Evolutionary conservation across 2,329 filamentous ascomycete genomes (phyloP).

Genomic region (Aspergillus quadricinctus): DNA sequence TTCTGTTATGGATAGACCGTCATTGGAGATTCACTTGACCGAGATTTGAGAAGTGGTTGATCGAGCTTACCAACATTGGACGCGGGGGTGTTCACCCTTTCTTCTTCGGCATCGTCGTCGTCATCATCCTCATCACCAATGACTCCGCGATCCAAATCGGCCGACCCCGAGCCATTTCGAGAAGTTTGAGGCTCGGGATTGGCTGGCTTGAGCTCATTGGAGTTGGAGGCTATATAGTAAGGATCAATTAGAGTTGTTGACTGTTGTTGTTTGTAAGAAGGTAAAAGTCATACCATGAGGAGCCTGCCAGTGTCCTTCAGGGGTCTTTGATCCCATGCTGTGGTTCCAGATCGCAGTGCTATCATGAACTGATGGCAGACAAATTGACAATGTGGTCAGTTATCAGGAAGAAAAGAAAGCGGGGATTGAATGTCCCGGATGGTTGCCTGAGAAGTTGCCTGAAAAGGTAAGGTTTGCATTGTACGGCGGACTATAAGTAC

Average conservation of each 20-base stretch:
- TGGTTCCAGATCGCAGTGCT: neutral
- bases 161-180: slow-evolving; percentile 1
- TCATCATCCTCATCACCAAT: slow-evolving; percentile 11
- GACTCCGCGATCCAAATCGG: slow-evolving; percentile 5
- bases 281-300: slow-evolving; percentile 2
- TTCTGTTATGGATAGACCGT: neutral
- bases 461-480: neutral
- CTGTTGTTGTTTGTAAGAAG: neutral
- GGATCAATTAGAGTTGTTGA: neutral
- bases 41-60: neutral
- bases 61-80: neutral
- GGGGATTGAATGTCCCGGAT: neutral
- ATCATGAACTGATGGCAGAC: neutral
- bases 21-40: neutral
- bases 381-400: neutral
- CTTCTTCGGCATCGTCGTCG: slow-evolving; percentile 10
- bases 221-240: neutral
- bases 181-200: neutral
- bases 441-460: neutral
- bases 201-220: slow-evolving; percentile 3
- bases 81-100: neutral
- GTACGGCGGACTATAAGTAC: no score
- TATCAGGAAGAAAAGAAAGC: neutral
- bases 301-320: slow-evolving; percentile 2
- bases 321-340: slow-evolving; percentile 8